Evolutionary conservation across 805 yeast genomes (phyloP).

Genomic region (Hanseniaspora hatyaiensis): DNA sequence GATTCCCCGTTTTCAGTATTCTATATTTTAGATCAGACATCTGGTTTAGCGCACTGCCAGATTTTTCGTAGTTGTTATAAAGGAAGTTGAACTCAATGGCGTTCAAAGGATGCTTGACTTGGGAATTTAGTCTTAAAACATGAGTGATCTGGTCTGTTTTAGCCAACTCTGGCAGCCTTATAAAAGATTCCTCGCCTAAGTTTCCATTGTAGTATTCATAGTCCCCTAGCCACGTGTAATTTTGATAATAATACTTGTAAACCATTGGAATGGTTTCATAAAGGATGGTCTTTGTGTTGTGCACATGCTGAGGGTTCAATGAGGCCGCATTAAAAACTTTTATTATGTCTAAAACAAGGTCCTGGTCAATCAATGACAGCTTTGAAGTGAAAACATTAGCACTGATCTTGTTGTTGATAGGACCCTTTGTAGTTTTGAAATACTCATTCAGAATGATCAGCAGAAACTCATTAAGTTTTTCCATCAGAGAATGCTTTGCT

Average conservation of each 20-base stretch:
- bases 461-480: not conserved
- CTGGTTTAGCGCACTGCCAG: not conserved
- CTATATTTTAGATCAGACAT: not conserved
- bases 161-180: not conserved
- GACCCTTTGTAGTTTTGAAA: not conserved
- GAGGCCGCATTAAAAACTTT: not conserved
- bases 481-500: not conserved
- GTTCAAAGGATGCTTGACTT: not conserved
- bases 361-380: no score
- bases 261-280: constrained; percentile 8
- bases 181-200: not conserved
- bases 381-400: no score
- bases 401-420: no score
- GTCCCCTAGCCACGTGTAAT: not conserved
- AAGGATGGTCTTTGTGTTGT: not conserved
- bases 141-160: not conserved
- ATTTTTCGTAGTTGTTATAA: not conserved
- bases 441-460: not conserved
- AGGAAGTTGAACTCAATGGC: not conserved
- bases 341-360: not conserved
- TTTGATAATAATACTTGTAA: constrained; percentile 8
- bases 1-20: not conserved
- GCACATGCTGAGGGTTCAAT: no score
- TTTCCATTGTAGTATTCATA: not conserved
- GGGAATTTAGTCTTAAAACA: not conserved